Evolutionary conservation across 1,139 yeast genomes (phyloP), one percentile per base, ranked within the genome.

Genomic region (Diutina neorugosa): DNA sequence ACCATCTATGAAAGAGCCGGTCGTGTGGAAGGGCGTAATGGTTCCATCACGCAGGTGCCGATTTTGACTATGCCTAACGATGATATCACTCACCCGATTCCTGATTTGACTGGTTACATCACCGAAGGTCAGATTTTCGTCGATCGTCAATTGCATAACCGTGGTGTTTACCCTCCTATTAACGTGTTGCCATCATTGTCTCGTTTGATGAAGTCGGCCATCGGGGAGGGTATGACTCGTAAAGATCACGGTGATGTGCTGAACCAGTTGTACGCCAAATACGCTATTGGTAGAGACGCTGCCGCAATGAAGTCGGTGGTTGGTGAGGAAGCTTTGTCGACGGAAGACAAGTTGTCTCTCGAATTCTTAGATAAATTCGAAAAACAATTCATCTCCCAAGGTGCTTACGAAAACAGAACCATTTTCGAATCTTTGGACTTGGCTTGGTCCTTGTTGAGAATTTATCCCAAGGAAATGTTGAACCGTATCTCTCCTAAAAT

Each of bases 271-370:
- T 93, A 93, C 68, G 99, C 99, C 64, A 93, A 93, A 71, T 93
- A 93, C 69, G 99, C 99, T 60, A 94, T 93, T 75, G 99, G 99
- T 78, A 87, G 91, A 74, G 99, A 93, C 73, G 99, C 98, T 37
- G 98, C 98, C 52, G 97, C 98, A 62, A 93, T 93, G 99, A 93
- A 93, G 76, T 96, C 98, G n/a, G 99, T 93, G 61, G 99, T 93
- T 63, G 99, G 99, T 81, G 99, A 93, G 73, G 99, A 93, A 73
- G 98, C 99, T 44, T 79, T 93, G 65, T 90, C 97, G 42, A 88
- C 89, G 60, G 99, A 93, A 73, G 99, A 93, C 74, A 94, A 93
- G 74, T 80, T 93, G 61, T 93, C 98, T 1, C 80, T 93, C 65
- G 99, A 93, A 75, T 93, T 93, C 69, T 82, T 93, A 74, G 98